Evolutionary conservation across 2,329 filamentous ascomycete genomes (phyloP).

Genomic region (Nemania bipapillata): DNA sequence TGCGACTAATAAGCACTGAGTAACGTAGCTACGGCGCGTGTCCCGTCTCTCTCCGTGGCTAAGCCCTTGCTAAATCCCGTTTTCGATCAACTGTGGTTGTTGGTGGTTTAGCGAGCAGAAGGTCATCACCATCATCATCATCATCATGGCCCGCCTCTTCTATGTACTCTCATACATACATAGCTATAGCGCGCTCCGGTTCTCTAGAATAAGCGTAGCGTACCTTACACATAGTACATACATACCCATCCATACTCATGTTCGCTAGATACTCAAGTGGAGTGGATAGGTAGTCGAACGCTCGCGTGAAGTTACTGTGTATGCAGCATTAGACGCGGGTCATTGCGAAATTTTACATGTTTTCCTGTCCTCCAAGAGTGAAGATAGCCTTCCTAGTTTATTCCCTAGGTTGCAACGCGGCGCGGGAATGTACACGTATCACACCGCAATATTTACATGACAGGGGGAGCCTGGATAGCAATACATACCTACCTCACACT

Average conservation of each 20-base stretch:
- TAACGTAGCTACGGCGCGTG: slow-evolving; percentile 18
- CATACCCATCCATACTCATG: neutral
- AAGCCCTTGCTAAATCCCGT: neutral
- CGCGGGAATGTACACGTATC: neutral
- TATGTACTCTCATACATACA: slow-evolving; percentile 3
- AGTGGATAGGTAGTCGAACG: neutral
- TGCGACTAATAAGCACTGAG: slow-evolving; percentile 16
- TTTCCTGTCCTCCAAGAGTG: neutral
- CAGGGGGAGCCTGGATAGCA: slow-evolving; percentile 8
- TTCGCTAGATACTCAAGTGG: neutral
- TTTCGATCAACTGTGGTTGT: neutral
- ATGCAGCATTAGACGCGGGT: neutral
- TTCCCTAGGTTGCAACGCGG: slow-evolving; percentile 11
- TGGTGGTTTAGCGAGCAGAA: neutral
- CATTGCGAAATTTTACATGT: neutral
- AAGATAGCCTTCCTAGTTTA: neutral
- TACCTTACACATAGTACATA: no score
- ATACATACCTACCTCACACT: no score
- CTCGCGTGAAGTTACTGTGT: neutral
- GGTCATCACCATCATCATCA: no score
- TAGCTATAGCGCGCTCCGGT: neutral
- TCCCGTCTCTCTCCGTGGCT: slow-evolving; percentile 7
- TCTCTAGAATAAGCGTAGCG: neutral
- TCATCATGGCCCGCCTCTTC: neutral
- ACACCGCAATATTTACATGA: slow-evolving; percentile 20